These are phyloP conservation scores for Eremothecium cymbalariae DNA, from an alignment of 1,139 yeast genomes.

Conservation along the genomic window DNA sequence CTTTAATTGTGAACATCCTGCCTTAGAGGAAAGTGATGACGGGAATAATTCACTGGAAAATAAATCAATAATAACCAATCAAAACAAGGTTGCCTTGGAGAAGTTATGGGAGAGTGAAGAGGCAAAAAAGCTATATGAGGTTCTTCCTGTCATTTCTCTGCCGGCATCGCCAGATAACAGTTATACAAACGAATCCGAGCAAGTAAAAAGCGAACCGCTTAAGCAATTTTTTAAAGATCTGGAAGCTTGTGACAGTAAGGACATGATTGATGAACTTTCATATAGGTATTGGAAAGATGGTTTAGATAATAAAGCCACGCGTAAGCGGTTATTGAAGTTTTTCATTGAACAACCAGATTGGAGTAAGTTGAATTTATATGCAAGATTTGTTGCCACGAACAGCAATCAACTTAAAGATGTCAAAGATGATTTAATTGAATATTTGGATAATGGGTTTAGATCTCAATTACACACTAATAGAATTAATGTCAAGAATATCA, in stretches of 20 bases:
- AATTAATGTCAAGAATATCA: conserved; percentile 49
- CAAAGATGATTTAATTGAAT: conserved; percentile 46
- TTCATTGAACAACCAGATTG: conserved; percentile 43
- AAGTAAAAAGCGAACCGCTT: conserved; percentile 40
- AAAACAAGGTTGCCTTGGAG: conserved; percentile 17
- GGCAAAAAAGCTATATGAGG: conserved; percentile 53
- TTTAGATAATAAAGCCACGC: conserved; percentile 68
- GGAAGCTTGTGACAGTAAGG: conserved; percentile 40
- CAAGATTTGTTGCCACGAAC: conserved; percentile 62
- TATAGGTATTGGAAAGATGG: conserved; percentile 43
- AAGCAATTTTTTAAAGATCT: conserved; percentile 39
- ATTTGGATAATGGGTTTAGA: conserved; percentile 54
- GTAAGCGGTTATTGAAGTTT: conserved; percentile 49
- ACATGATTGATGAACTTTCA: conserved; percentile 51
- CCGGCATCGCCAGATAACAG: too few relatives aligned
- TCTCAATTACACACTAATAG: conserved; percentile 48
- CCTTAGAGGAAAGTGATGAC: conserved; percentile 22
- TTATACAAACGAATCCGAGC: too few relatives aligned
- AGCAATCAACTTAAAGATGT: conserved; percentile 43
- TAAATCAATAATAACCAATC: conserved; percentile 23
- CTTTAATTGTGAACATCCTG: conserved; percentile 32
- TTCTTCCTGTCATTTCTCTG: conserved; percentile 34
- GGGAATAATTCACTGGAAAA: conserved; percentile 13
- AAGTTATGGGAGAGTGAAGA: conserved; percentile 63
- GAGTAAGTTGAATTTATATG: conserved; percentile 41